Conservation (phyloP, 2,329 filamentous ascomycete genomes). For the Dothideomycetidae sp. region DNA sequence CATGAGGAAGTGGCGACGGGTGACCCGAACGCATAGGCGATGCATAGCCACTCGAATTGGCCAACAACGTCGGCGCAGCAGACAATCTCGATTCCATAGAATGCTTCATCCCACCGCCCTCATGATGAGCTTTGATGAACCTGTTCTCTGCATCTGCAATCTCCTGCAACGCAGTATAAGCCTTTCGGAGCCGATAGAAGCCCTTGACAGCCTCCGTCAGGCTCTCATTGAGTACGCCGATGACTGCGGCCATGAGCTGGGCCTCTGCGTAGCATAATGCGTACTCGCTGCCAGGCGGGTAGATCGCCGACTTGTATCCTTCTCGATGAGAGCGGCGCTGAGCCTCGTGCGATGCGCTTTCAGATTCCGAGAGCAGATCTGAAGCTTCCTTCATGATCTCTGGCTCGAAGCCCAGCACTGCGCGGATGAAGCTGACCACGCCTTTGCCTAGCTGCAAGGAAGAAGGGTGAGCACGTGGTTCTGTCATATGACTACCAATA, state of each 20-base stretch:
- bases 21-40: constrained; percentile 2
- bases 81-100: not conserved
- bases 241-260: constrained; percentile 77
- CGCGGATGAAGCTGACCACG: constrained; percentile 70
- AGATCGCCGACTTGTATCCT: constrained; percentile 48
- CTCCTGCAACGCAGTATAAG: constrained; percentile 65
- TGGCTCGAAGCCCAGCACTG: constrained; percentile 82
- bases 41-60: not conserved
- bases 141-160: constrained; percentile 63
- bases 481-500: not conserved
- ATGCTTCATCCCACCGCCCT: constrained; percentile 4
- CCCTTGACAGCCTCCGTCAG: constrained; percentile 80
- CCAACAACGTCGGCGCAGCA: constrained; percentile 4
- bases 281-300: constrained; percentile 75
- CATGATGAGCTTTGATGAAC: constrained; percentile 31
- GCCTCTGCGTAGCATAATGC: constrained; percentile 70
- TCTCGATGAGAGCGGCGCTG: constrained; percentile 61
- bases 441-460: constrained; percentile 53
- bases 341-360: constrained; percentile 61
- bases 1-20: not conserved
- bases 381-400: constrained; percentile 77
- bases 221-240: constrained; percentile 83
- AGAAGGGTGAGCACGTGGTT: constrained; percentile 2
- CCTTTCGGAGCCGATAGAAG: constrained; percentile 85
- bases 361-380: constrained; percentile 56